Evolutionary conservation across 139 green algal genomes (phyloP).

Genomic region (Prasinococcaceae sp.): DNA sequence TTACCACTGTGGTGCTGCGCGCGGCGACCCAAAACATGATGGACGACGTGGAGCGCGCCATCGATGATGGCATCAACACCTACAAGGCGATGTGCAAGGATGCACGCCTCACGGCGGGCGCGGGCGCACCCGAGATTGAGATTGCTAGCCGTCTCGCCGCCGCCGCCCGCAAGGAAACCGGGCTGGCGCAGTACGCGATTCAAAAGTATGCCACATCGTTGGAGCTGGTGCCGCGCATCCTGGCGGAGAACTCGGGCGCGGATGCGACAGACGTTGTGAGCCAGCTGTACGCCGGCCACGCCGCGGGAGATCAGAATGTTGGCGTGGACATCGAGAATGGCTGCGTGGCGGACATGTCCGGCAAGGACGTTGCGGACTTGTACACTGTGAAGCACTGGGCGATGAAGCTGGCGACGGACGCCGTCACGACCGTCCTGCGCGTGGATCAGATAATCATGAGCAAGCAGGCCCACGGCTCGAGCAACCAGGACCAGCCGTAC

Average conservation of each 20-base stretch:
- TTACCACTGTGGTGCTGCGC: conserved; percentile 70
- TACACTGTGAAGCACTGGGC: conserved; percentile 80
- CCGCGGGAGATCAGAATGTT: conserved; percentile 39
- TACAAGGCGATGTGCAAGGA: conserved; percentile 83
- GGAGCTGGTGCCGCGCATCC: conserved; percentile 78
- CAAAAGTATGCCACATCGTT: conserved; percentile 79
- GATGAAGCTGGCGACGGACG: conserved; percentile 79
- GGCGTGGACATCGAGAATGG: conserved; percentile 76
- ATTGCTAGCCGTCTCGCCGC: conserved; percentile 43
- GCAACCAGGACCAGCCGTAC: too few species aligned
- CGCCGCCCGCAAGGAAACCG: conserved; percentile 64
- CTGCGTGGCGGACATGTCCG: conserved; percentile 46
- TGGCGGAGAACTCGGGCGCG: conserved; percentile 81
- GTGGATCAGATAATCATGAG: conserved; percentile 98
- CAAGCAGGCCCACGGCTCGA: conserved; percentile 72
- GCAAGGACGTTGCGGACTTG: conserved; percentile 26
- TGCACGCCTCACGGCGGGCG: conserved; percentile 55
- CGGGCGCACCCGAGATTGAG: conserved; percentile 79
- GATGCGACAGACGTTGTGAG: conserved; percentile 57
- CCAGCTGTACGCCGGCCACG: conserved; percentile 71
- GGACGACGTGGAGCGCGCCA: conserved; percentile 88
- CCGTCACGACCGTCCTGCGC: conserved; percentile 78
- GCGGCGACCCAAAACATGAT: conserved; percentile 71
- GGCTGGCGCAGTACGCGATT: conserved; percentile 93
- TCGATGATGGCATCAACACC: conserved; percentile 91